Evolutionary conservation across 345 rosid species (phyloP).

Genomic region (Hypericum androsaemum): DNA sequence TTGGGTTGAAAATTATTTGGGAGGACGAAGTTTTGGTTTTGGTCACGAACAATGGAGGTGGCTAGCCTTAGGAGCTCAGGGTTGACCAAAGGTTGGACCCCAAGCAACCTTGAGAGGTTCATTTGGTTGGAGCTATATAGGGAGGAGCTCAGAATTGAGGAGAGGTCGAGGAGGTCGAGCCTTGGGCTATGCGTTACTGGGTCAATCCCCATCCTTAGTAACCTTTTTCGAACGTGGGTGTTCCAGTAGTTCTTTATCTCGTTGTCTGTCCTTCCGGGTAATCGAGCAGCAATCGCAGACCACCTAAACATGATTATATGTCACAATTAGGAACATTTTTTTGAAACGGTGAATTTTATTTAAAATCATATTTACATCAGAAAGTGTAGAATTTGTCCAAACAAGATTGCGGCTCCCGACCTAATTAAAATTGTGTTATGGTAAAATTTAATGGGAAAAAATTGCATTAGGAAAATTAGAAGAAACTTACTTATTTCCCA

Average conservation of each 20-base stretch:
- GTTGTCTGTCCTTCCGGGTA: slow-evolving; percentile 82
- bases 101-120: slow-evolving; percentile 37
- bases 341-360: too few species aligned
- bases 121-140: slow-evolving; percentile 37
- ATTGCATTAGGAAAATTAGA: background rate
- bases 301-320: slow-evolving; percentile 28
- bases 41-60: slow-evolving; percentile 26
- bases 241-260: slow-evolving; percentile 84
- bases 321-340: too few species aligned
- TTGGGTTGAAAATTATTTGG: slow-evolving; percentile 27
- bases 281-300: slow-evolving; percentile 72
- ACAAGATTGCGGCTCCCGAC: too few species aligned
- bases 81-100: slow-evolving; percentile 29
- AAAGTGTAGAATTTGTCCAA: too few species aligned
- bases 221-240: slow-evolving; percentile 64
- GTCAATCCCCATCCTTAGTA: slow-evolving; percentile 79
- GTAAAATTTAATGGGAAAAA: too few species aligned
- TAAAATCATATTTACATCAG: too few species aligned
- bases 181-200: slow-evolving; percentile 75
- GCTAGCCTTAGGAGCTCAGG: slow-evolving; percentile 38
- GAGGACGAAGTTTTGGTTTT: slow-evolving; percentile 10
- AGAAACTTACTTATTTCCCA: slow-evolving; percentile 8
- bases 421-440: too few species aligned
- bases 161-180: slow-evolving; percentile 61
- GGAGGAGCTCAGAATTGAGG: slow-evolving; percentile 44